phyloP scores from a whole-genome alignment of 768 basidiomycete species.

The Kwoniella dendrophila region DNA sequence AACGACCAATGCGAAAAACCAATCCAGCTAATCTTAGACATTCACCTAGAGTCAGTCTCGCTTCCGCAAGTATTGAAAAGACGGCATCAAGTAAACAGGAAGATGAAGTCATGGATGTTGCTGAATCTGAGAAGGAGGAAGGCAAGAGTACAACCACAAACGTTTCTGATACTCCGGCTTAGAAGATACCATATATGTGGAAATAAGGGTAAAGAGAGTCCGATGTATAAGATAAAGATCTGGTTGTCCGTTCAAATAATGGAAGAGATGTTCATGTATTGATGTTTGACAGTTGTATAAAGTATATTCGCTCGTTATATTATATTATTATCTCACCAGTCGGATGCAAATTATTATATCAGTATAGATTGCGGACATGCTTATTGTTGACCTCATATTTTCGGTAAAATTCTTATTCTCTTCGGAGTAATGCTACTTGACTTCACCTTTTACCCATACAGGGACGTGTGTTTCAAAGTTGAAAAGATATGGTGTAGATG shows the following conservation, averaged over 20 bases:
- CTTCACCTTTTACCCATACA: no score
- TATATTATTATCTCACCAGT: background rate
- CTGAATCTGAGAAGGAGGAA: constrained; percentile 60
- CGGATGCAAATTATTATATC: background rate
- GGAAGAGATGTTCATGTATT: no score
- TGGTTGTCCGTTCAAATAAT: no score
- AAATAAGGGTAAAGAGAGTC: background rate
- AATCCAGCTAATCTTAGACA: constrained; percentile 63
- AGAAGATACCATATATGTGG: background rate
- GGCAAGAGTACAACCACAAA: constrained; percentile 7
- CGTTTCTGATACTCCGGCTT: constrained; percentile 1
- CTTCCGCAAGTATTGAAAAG: constrained; percentile 81
- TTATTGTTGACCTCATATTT: no score
- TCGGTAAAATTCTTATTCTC: no score
- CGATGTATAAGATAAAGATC: no score
- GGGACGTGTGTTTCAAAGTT: no score
- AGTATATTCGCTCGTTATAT: background rate
- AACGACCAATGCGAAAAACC: constrained; percentile 74
- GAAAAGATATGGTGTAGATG: no score
- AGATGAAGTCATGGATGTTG: constrained; percentile 65
- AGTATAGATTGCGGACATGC: no score
- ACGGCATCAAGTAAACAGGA: constrained; percentile 78
- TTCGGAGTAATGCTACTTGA: no score
- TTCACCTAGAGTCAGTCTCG: constrained; percentile 79
- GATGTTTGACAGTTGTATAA: background rate